A percentile compares a stretch with the other conserved stretches of the same genome.
Conservation (phyloP, 2,329 filamentous ascomycete genomes). For the Onygenales sp. region DNA sequence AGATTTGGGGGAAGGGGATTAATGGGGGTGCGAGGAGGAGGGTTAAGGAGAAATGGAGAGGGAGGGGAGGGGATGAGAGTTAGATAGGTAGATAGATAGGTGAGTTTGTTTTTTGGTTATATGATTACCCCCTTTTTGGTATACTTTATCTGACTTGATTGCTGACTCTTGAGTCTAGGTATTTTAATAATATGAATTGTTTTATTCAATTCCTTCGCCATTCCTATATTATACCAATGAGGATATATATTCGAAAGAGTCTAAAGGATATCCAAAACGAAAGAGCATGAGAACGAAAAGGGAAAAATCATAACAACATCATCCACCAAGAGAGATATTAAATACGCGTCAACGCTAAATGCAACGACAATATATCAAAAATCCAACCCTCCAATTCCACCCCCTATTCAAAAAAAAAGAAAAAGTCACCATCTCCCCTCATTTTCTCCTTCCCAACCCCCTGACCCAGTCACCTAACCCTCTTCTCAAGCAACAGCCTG, state of each 20-base stretch:
- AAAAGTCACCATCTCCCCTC: not conserved
- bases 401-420: not conserved
- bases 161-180: not conserved
- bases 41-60: slow-evolving; percentile 30
- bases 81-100: not conserved
- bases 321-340: too few species aligned
- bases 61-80: slow-evolving; percentile 13
- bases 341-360: too few species aligned
- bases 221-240: too few species aligned
- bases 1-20: slow-evolving; percentile 33
- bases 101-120: slow-evolving; percentile 8
- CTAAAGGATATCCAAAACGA: too few species aligned
- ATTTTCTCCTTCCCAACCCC: slow-evolving; percentile 11
- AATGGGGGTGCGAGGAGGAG: slow-evolving; percentile 33
- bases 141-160: not conserved
- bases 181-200: slow-evolving; percentile 2
- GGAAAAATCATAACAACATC: too few species aligned
- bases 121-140: not conserved
- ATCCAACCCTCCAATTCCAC: too few species aligned
- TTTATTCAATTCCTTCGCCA: not conserved
- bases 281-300: too few species aligned
- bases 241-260: too few species aligned
- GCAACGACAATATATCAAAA: too few species aligned
- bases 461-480: slow-evolving; percentile 7
- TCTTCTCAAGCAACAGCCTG: slow-evolving; percentile 17